Evolutionary conservation across 176 grass and related monocot species (phyloP), one percentile per base, ranked within the genome.

Genomic region (Aegilops tauschii): DNA sequence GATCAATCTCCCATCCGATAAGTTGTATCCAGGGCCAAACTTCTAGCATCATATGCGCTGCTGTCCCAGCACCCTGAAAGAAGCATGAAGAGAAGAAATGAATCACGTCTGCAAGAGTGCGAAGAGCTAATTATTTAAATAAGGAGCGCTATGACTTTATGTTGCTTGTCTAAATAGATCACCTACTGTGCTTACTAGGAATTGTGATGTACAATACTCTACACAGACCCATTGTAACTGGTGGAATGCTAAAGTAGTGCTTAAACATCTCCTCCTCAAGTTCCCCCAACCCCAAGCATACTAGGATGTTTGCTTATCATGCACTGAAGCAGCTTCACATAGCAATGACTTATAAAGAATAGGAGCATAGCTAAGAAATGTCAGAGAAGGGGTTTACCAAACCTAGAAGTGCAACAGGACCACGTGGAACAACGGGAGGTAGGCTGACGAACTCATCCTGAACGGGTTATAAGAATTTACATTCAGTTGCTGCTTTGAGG

Each of bases 1-100:
- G 91, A 87, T 98, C 96, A 73, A 98, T 95, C 86, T 98, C 96
- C 96, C 93, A 98, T 85, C 96, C 93, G 20, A 93, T 61, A 75
- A 98, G 87, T 66, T 94, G 90, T 80, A 94, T 83, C 65, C 86
- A 92, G 86, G 91, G 93, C 88, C 89, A 98, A 83, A 88, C 89
- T 72, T 92, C 86, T 72, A 96, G 79, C 87, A 98, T 88, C 70
- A 91, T 78, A 81, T 93, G 96, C 86, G 92, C 92, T 79, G 92
- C 90, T 8, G 92, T 94, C 34, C 93, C 93, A 69, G 88, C 93
- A 81, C 96, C 96, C 93, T 98, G 75, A 34, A 86, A 89, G 30
- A 82, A 85, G 12, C 29, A 84, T 20, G 69, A 23, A 78, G n/a
- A 72, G 54, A 78, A 58, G 42, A 84, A 4, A 9, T 12, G 13